Conservation (phyloP, 2,329 filamentous ascomycete species). For the Sporothrix luriei region DNA sequence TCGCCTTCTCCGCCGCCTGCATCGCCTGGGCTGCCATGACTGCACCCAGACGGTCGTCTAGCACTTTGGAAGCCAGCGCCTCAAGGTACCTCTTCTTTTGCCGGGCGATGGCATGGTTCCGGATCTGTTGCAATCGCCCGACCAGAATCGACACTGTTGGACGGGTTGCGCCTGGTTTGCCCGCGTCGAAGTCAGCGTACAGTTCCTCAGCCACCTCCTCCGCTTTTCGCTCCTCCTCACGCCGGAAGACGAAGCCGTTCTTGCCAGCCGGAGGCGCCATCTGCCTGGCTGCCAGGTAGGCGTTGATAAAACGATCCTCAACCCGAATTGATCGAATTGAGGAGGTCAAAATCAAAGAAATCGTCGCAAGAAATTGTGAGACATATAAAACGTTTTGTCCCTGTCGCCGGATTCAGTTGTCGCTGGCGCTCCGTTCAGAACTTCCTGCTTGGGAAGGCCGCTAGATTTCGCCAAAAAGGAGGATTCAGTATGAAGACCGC, state of each 20-base stretch:
- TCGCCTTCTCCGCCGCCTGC: conserved; percentile 13
- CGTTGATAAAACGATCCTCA: not conserved
- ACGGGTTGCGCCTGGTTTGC: conserved; percentile 29
- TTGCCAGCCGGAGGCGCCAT: conserved; percentile 18
- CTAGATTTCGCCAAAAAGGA: not conserved
- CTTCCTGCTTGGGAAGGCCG: not conserved
- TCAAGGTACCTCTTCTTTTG: conserved; percentile 36
- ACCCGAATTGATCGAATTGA: not conserved
- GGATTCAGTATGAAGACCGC: not conserved
- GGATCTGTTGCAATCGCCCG: conserved; percentile 29
- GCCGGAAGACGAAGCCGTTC: conserved; percentile 29
- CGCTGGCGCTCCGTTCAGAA: not conserved
- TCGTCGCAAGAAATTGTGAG: not conserved
- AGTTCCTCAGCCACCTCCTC: conserved; percentile 27
- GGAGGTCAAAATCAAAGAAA: not conserved
- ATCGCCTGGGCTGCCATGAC: conserved; percentile 22
- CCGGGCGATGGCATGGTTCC: conserved; percentile 34
- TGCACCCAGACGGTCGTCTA: conserved; percentile 31
- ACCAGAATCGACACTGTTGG: conserved; percentile 32
- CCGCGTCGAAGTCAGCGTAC: conserved; percentile 26
- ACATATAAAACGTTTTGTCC: not conserved
- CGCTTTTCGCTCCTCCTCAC: conserved; percentile 30
- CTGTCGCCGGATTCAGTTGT: not conserved
- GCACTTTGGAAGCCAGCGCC: conserved; percentile 32
- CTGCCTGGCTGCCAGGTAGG: not conserved